Conservation (phyloP, 805 yeast species). For the Nakazawaea sp. region DNA sequence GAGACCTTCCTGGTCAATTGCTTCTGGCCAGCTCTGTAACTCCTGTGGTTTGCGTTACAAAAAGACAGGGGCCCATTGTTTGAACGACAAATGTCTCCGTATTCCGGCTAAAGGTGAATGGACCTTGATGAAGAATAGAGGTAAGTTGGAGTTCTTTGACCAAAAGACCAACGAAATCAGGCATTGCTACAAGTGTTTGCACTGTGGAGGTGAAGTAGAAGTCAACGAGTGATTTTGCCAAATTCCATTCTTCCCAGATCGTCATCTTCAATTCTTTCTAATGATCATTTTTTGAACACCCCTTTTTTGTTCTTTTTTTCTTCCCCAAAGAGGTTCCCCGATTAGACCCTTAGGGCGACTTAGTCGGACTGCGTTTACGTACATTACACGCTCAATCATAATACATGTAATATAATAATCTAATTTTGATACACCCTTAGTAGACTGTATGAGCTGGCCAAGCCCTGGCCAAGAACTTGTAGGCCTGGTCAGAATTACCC, state of each 20-base stretch:
- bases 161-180: constrained; percentile 14
- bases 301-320: not conserved
- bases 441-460: too few species aligned
- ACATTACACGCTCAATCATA: too few species aligned
- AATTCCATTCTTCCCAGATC: too few species aligned
- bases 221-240: constrained; percentile 22
- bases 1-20: constrained; percentile 94
- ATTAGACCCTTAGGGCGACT: too few species aligned
- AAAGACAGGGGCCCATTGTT: constrained; percentile 88
- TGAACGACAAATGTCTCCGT: constrained; percentile 66
- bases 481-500: too few species aligned
- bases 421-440: too few species aligned
- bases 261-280: too few species aligned
- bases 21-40: constrained; percentile 93
- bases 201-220: constrained; percentile 52
- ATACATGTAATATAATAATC: too few species aligned
- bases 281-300: too few species aligned
- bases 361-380: too few species aligned
- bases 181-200: constrained; percentile 42
- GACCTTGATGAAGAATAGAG: constrained; percentile 76
- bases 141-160: constrained; percentile 30
- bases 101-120: constrained; percentile 97
- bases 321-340: too few species aligned
- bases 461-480: too few species aligned
- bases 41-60: constrained; percentile 94